phyloP scores from a whole-genome alignment of 169 alveolate species.

The Babesia gibsoni region DNA sequence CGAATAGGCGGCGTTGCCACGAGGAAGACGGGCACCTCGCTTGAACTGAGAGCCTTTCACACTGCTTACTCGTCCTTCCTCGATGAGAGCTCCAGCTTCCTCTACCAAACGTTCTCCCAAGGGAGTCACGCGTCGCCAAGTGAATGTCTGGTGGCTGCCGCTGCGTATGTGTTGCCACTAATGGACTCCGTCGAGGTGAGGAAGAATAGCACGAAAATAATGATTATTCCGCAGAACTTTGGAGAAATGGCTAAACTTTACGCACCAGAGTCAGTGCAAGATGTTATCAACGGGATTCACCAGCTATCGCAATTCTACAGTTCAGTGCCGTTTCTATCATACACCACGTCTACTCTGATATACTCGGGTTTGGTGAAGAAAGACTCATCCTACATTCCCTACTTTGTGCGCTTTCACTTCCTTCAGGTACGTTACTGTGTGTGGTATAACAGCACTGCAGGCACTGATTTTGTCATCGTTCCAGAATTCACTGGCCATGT shows the following conservation, averaged over 20 bases:
- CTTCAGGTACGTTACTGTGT: conserved; percentile 24
- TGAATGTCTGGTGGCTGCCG: conserved; percentile 43
- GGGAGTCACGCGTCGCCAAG: conserved; percentile 43
- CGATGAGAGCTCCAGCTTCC: conserved; percentile 2
- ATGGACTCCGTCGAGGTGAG: conserved; percentile 55
- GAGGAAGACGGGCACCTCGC: conserved; percentile 3
- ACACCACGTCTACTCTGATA: conserved; percentile 31
- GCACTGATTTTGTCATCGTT: conserved; percentile 25
- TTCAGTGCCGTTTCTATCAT: conserved; percentile 49
- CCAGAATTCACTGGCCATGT: conserved; percentile 39
- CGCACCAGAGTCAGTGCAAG: conserved; percentile 33
- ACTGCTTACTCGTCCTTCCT: not conserved
- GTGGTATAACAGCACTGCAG: not conserved
- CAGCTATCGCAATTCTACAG: conserved; percentile 20
- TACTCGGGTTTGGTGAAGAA: conserved; percentile 48
- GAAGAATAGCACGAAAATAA: not conserved
- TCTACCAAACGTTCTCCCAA: conserved; percentile 17
- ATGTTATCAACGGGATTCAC: not conserved
- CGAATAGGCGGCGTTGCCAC: not conserved
- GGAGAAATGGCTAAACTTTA: conserved; percentile 19
- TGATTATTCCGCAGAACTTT: conserved; percentile 7
- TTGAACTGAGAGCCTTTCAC: not conserved
- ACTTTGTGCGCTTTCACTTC: conserved; percentile 34
- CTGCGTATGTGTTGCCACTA: conserved; percentile 49
- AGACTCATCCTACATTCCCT: conserved; percentile 16